Conservation (phyloP, 345 rosid genomes). For the Lenwebbia sp. region DNA sequence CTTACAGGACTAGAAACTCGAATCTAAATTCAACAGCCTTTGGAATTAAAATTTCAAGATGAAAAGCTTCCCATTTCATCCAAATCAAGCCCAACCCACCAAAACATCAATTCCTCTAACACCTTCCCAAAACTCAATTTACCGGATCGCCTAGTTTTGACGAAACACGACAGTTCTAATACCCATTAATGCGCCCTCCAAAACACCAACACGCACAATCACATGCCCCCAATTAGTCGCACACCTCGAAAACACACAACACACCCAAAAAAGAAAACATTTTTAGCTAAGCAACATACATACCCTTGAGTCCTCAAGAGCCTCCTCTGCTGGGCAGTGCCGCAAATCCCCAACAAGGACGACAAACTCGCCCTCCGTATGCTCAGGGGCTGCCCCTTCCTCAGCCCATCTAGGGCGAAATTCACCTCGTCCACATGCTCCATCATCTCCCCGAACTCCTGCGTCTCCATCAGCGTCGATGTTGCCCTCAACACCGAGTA, state of each 20-base stretch:
- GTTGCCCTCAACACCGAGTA: constrained; percentile 25
- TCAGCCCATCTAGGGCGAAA: constrained; percentile 88
- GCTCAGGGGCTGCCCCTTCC: constrained; percentile 69
- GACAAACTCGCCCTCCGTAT: constrained; percentile 72
- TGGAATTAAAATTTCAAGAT: neutral
- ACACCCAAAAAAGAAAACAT: neutral
- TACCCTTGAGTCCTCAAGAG: constrained; percentile 76
- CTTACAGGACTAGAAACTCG: neutral
- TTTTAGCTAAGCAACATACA: neutral
- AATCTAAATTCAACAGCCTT: neutral
- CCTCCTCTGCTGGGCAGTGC: constrained; percentile 65
- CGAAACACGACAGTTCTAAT: neutral
- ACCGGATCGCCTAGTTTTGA: neutral
- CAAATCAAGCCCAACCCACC: neutral
- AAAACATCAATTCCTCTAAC: neutral
- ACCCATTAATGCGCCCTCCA: neutral
- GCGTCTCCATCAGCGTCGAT: constrained; percentile 89
- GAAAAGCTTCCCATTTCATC: neutral
- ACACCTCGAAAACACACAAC: neutral
- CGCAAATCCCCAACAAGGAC: constrained; percentile 71
- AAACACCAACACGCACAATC: neutral
- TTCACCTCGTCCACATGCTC: constrained; percentile 96
- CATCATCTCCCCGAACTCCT: constrained; percentile 98
- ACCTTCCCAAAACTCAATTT: neutral
- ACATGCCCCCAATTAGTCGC: neutral